A percentile compares a stretch with the other conserved stretches of the same genome.
Evolutionary conservation across 140 eudicot genomes (phyloP).

Genomic region (Erigeron philadelphicus): DNA sequence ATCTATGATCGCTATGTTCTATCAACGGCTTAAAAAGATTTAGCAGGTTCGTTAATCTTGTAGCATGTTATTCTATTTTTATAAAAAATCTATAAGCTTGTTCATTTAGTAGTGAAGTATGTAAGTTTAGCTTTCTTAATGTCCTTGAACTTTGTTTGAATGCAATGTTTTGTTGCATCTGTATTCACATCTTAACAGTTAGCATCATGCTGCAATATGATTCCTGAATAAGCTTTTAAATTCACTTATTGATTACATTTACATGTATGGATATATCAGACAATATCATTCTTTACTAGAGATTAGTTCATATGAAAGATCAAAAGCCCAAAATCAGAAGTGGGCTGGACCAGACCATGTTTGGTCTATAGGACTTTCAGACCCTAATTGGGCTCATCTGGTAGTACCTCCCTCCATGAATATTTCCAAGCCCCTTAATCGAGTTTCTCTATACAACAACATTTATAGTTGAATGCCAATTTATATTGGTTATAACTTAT

Average conservation of each 20-base stretch:
- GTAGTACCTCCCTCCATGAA: no score
- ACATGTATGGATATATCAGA: no score
- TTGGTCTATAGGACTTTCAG: no score
- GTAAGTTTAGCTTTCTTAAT: slow-evolving; percentile 25
- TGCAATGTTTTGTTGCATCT: slow-evolving; percentile 23
- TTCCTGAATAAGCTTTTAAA: not conserved
- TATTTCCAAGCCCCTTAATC: no score
- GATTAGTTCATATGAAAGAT: not conserved
- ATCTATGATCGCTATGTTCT: slow-evolving; percentile 44
- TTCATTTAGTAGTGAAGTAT: slow-evolving; percentile 20
- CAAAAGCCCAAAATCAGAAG: slow-evolving; percentile 9
- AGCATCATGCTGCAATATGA: not conserved
- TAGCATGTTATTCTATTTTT: slow-evolving; percentile 18
- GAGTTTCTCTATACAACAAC: no score
- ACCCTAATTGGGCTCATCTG: no score
- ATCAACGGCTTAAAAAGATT: slow-evolving; percentile 40
- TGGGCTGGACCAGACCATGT: not conserved
- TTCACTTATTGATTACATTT: no score
- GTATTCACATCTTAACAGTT: slow-evolving; percentile 4
- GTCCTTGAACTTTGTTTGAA: slow-evolving; percentile 17
- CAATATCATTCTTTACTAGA: no score
- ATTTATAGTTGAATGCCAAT: no score
- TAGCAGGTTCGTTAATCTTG: slow-evolving; percentile 14
- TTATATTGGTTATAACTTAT: no score
- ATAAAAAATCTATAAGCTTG: slow-evolving; percentile 6